A percentile compares a stretch with the other conserved stretches of the same genome.
These are phyloP conservation scores for Aspergillus fumigatus DNA, from an alignment of 2,329 filamentous ascomycete genomes.

Conservation along the genomic window DNA sequence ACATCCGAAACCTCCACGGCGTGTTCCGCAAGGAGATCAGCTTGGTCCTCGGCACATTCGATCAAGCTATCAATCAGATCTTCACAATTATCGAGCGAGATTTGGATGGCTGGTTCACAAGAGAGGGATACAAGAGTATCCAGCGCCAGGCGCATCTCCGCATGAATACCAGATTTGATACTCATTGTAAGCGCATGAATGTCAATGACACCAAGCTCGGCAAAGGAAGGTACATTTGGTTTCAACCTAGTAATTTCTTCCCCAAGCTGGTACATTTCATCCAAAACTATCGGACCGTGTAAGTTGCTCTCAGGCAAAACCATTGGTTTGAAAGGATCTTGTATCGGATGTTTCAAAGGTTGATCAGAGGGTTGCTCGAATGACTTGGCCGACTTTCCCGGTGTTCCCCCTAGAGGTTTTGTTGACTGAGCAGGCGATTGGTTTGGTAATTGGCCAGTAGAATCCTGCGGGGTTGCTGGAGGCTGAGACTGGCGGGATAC, in stretches of 20 bases:
- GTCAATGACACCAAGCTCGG: conserved; percentile 83
- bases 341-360: conserved; percentile 35
- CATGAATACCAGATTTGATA: conserved; percentile 82
- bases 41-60: conserved; percentile 85
- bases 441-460: conserved; percentile 22
- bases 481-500: conserved; percentile 32
- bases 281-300: conserved; percentile 69
- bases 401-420: conserved; percentile 21
- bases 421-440: conserved; percentile 27
- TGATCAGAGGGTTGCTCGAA: conserved; percentile 29
- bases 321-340: conserved; percentile 45
- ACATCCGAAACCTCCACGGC: conserved; percentile 82
- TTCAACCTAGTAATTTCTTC: conserved; percentile 63
- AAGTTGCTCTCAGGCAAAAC: conserved; percentile 48
- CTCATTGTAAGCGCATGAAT: conserved; percentile 85
- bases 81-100: conserved; percentile 71
- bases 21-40: conserved; percentile 78
- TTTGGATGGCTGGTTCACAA: conserved; percentile 56
- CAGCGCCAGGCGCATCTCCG: conserved; percentile 82
- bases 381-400: conserved; percentile 26
- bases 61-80: conserved; percentile 83
- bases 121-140: conserved; percentile 76
- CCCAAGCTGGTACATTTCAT: conserved; percentile 60
- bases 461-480: conserved; percentile 25
- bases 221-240: conserved; percentile 68